Evolutionary conservation across 441 rosid genomes (phyloP), one percentile per base, ranked within the genome.

Genomic region (Pelargonium fulgidum): DNA sequence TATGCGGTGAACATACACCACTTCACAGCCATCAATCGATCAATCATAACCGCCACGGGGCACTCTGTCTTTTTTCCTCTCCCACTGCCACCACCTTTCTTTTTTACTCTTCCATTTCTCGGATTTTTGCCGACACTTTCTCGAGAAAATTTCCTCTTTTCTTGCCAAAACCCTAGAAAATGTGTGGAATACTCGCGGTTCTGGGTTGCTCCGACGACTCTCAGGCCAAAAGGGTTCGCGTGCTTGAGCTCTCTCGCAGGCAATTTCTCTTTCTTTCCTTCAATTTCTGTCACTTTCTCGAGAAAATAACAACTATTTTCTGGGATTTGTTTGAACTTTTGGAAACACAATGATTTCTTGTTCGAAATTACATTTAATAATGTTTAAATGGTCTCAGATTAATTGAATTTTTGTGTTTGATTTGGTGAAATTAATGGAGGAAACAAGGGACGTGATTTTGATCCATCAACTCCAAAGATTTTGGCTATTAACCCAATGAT

Each of bases 151-250:
- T 33, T 33, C 39, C 39, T 4, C 39, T 33, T 52, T 16, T 52
- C 59, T 16, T 52, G 16, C 17, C 6, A 17, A 45, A 45, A 45
- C 13, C 59, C 22, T 8, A 52, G 9, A 52, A 52, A 14, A 93
- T 93, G 99, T 93, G 99, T 77, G 99, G 97, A 67, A 93, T 91
- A 52, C 96, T 93, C 59, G 99, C 99, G 13, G 96, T 88, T 44
- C 75, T 91, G 50, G 99, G 97, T 41, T 93, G 96, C 87, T 48
- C 72, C 19, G 97, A 93, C 75, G 84, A 73, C 82, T 84, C 99
- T 33, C 99, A 89, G 67, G 90, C 92, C 2, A 91, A 91, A 81
- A 97, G 99, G 67, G 82, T 96, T 69, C 99, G 97, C 67, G 81
- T 93, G 82, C 86, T 93, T 82, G 97, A 93, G 70, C 79, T 93